Base-by-base conservation (phyloP, 768 basidiomycete species). In the Suillus hirtellus region DNA sequence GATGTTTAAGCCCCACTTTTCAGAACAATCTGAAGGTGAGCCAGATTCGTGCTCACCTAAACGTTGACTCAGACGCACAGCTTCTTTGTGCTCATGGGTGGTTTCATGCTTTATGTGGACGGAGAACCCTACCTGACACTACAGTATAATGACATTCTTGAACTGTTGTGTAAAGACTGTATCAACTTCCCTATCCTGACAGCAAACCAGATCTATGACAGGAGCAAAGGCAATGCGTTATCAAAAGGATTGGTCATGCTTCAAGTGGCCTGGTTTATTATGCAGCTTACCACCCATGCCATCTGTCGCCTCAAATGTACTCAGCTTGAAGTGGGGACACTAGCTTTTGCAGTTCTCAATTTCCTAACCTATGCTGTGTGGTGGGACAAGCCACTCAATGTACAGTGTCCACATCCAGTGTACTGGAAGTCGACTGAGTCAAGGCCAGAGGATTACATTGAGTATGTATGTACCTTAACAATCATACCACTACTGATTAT, bases 331-430 rank as follows among this genome's bases (percentile, higher is more conserved):
- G 63, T 78, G 11, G 65, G 73, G 3, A 81, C 79, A 1, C 35
- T 79, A 31, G 78, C 73, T 0, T 77, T 76, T 59, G 73, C 72
- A 1, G 52, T 70, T 4, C 65, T 79, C 42, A 79, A 74, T 40
- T 64, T 71, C 19, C 62, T 71, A 15, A 73, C 70, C 8, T 80
- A 77, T 63, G 40, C 60, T 0, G 59, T 77, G 1, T 80, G 80
- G 79, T 80, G 76, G 78, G 40, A 71, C 34, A 81, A 81, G 66
- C 80, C 79, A 3, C 70, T 75, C 12, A 72, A 75, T 54, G 74
- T 79, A 0, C 64, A 64, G 14, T 65, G 63, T 15, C 71, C 68
- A 1, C 34, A 58, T 44, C 35, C 50, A 12, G 11, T 46, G n/a
- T 21, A 21, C n/a, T 46, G 46, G 46, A 46, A 46, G n/a, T 46